A percentile compares a stretch with the other conserved stretches of the same genome.
phyloP scores from a whole-genome alignment of 2,329 filamentous ascomycete species.

The Sporothrix humicola region DNA sequence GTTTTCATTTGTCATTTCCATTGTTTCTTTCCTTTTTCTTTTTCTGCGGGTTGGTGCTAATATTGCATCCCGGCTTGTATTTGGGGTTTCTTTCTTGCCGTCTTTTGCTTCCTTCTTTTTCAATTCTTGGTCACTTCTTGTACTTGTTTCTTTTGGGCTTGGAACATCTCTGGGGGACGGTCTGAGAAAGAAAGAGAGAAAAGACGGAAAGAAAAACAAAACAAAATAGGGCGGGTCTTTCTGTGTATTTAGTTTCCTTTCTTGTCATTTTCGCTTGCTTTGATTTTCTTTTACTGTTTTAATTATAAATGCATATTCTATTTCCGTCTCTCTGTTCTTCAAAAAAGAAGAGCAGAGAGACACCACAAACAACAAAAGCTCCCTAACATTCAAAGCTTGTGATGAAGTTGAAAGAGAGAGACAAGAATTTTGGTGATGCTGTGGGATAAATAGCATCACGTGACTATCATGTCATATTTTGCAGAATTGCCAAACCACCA shows the following conservation, averaged over 20 bases:
- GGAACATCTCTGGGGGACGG: neutral
- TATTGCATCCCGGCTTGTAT: slow-evolving; percentile 9
- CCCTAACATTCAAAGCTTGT: neutral
- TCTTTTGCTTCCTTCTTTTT: neutral
- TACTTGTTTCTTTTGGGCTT: neutral
- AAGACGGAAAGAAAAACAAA: neutral
- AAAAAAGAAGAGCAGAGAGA: slow-evolving; percentile 14
- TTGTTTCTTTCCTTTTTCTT: neutral
- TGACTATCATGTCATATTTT: neutral
- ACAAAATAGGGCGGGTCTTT: neutral
- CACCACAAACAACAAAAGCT: neutral
- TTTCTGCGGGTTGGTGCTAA: neutral
- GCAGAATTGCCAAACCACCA: too few relatives aligned
- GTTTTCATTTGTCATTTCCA: neutral
- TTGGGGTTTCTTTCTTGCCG: neutral
- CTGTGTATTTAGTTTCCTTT: slow-evolving; percentile 6
- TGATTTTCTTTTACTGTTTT: neutral
- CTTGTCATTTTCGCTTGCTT: neutral
- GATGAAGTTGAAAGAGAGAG: neutral
- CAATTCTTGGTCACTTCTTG: neutral
- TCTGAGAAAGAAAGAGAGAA: neutral
- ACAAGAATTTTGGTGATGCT: too few relatives aligned
- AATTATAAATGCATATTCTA: neutral
- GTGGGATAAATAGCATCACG: neutral
- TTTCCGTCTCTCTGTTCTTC: slow-evolving; percentile 4